Base-by-base conservation (phyloP, 2,329 filamentous ascomycete species). In the Monilinia polystroma region DNA sequence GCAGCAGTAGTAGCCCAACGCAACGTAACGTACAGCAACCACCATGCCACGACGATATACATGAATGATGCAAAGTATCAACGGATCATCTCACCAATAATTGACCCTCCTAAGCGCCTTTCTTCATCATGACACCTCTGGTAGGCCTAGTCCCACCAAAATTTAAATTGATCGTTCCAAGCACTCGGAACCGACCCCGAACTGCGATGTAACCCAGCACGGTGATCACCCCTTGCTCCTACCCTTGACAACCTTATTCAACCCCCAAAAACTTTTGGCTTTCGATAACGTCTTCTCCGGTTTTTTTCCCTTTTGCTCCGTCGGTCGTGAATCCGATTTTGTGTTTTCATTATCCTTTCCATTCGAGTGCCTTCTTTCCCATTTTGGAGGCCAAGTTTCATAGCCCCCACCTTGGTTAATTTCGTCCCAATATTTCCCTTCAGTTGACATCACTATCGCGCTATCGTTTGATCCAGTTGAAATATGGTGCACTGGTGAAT, bases 401-500 rank as follows among this genome's bases (percentile, higher is more conserved):
- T 52, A 20, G 12, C 11, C 55, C 45, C 55, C 23, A 45, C 64
- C 32, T 53, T 49, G 59, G 20, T 45, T 35, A 2, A 53, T 32
- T 18, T 66, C 55, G 23, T 60, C 47, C 64, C 49, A 47, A 38
- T 51, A 52, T 26, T 60, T 59, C 4, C 59, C 12, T 45, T 53
- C 64, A 20, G 47, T 52, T 18, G 64, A 60, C 29, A 66, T 66
- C 35, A 66, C 64, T 52, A 66, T 66, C 12, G 64, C 64, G 16
- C 64, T 66, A 53, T 66, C 64, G 32, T 54, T 66, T 45, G 64
- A 66, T 20, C 55, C 64, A 20, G 64, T 66, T 29, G 64, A 60
- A 41, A 53, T 32, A 43, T 66, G 64, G n/a, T 60, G 54, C 6
- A 20, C 45, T 23, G 56, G 55, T 6, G 47, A 66, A 60, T 53